Evolutionary conservation across 495 filamentous ascomycete genomes (phyloP).

Genomic region (Penicillium cinerascens): DNA sequence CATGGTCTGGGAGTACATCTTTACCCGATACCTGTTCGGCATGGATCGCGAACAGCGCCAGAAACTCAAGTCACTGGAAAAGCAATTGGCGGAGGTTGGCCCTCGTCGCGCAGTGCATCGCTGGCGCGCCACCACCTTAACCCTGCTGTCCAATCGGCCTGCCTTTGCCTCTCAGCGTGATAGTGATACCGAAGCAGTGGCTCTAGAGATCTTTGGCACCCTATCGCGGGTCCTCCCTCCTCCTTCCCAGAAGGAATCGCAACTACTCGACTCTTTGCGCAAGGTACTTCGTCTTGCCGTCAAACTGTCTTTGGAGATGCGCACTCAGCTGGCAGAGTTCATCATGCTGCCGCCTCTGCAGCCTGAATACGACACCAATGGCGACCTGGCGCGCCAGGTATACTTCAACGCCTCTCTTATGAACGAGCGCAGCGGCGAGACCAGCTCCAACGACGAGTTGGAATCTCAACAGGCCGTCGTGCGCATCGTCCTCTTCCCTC

Average conservation of each 20-base stretch:
- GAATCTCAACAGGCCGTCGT: constrained; percentile 74
- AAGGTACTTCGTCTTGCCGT: constrained; percentile 81
- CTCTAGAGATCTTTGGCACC: constrained; percentile 76
- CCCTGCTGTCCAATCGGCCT: constrained; percentile 73
- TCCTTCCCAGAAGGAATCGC: constrained; percentile 65
- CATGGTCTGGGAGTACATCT: constrained; percentile 97
- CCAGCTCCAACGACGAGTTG: constrained; percentile 68
- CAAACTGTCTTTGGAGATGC: constrained; percentile 90
- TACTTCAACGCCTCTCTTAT: constrained; percentile 85
- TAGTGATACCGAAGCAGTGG: constrained; percentile 84
- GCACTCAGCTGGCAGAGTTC: constrained; percentile 90
- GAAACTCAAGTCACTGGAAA: constrained; percentile 91
- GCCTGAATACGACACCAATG: constrained; percentile 89
- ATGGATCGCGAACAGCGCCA: constrained; percentile 97
- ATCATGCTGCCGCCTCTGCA: constrained; percentile 96
- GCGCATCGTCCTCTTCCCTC: constrained; percentile 85
- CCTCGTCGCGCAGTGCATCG: constrained; percentile 79
- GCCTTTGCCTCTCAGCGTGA: constrained; percentile 71
- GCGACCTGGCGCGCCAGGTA: constrained; percentile 78
- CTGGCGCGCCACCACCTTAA: constrained; percentile 93
- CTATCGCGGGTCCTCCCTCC: constrained; percentile 79
- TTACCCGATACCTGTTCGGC: constrained; percentile 95
- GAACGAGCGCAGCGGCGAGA: constrained; percentile 80
- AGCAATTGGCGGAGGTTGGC: constrained; percentile 82
- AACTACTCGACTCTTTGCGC: constrained; percentile 74